Conservation (phyloP, 2,329 filamentous ascomycete genomes). For the Pseudopithomyces maydicus region DNA sequence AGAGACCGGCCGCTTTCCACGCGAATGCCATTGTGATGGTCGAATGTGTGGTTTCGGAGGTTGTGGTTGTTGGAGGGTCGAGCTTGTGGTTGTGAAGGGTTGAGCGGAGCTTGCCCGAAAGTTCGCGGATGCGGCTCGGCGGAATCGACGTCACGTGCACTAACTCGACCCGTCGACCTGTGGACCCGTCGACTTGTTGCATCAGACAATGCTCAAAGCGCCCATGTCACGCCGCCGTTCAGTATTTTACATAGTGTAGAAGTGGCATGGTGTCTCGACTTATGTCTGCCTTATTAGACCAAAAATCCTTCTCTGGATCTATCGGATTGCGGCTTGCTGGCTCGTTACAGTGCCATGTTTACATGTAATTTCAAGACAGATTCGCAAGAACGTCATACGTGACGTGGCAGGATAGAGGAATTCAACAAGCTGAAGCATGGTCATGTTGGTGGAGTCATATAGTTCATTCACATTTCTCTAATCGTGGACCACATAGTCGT, state of each 20-base stretch:
- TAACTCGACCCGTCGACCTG: background rate
- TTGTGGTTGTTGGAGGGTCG: constrained; percentile 27
- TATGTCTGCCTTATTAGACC: too few species aligned
- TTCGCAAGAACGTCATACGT: background rate
- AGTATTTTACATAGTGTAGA: too few species aligned
- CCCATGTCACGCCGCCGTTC: too few species aligned
- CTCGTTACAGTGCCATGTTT: too few species aligned
- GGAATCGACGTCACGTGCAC: constrained; percentile 27
- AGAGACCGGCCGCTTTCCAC: constrained; percentile 97
- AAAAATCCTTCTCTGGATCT: too few species aligned
- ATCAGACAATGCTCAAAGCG: background rate
- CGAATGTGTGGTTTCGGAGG: constrained; percentile 30
- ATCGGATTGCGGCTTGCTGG: too few species aligned
- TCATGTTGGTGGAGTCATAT: background rate
- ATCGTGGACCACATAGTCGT: background rate
- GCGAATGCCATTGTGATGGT: constrained; percentile 86
- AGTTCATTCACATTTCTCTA: constrained; percentile 1
- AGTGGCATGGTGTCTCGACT: too few species aligned
- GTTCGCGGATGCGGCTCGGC: constrained; percentile 35
- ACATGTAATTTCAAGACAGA: too few species aligned
- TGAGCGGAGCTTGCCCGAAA: constrained; percentile 29
- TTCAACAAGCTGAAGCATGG: background rate
- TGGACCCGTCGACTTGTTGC: background rate
- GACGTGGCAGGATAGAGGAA: background rate
- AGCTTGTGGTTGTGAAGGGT: constrained; percentile 31